Conservation (phyloP, 805 yeast genomes). For the Blastobotrys parvus region DNA sequence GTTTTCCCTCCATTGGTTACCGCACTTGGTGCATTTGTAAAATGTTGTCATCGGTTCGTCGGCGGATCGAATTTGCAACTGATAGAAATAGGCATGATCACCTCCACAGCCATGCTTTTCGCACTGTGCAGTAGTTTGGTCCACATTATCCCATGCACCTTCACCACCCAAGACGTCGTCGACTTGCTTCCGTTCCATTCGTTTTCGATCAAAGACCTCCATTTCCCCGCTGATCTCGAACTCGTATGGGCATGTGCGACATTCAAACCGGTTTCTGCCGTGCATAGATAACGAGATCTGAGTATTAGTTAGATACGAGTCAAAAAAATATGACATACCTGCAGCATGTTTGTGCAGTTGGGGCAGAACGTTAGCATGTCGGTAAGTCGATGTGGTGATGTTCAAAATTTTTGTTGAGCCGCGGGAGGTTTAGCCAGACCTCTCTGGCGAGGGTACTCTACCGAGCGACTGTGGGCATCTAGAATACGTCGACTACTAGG, state of each 20-base stretch:
- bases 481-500: too few relatives aligned
- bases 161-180: constrained; percentile 96
- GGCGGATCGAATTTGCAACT: constrained; percentile 92
- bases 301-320: constrained; percentile 4
- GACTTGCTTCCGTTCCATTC: constrained; percentile 76
- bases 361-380: constrained; percentile 92
- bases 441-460: too few relatives aligned
- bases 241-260: constrained; percentile 93
- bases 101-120: constrained; percentile 81
- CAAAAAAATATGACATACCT: constrained; percentile 31
- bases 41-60: constrained; percentile 99
- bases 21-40: constrained; percentile 89
- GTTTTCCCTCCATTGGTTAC: constrained; percentile 95
- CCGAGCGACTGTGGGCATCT: too few relatives aligned
- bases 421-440: too few relatives aligned
- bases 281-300: constrained; percentile 51
- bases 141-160: constrained; percentile 98
- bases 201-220: constrained; percentile 77
- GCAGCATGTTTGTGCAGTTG: constrained; percentile 83
- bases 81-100: constrained; percentile 92
- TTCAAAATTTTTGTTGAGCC: too few relatives aligned
- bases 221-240: constrained; percentile 72
- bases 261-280: constrained; percentile 57
- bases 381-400: neutral
- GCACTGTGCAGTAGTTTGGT: constrained; percentile 89